Base-by-base conservation (phyloP, 805 yeast species). In the Candida fluviatilis region DNA sequence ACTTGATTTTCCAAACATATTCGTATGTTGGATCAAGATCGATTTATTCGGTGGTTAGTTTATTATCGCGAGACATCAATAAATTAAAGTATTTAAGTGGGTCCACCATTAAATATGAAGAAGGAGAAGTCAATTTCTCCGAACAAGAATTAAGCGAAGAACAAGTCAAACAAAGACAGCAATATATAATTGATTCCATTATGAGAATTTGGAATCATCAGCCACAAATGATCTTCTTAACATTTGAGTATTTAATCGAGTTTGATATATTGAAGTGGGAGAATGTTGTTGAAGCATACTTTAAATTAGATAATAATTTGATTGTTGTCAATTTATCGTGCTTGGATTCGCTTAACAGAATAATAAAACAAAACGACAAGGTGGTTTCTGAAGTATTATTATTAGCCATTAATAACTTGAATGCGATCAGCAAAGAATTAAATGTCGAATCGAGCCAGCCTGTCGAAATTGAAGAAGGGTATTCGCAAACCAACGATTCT, bases 1-100 rank as follows among this genome's bases (percentile, higher is more conserved):
- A 82, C 19, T 62, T 85, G 12, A 60, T 88, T 11, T 71, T 82
- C 50, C 91, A 86, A 52, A 70, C 83, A 0, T 71, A 87, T 36
- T 84, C 91, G 33, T 81, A 81, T 48, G 81, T 88, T 41, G 97
- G 98, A 11, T 82, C 88, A 34, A 75, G 97, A 55, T 90, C 97
- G 0, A 73, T 90, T 31, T 86, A 66, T 47, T 68, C 74, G 1
- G 69, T 66, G 23, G 70, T 68, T 11, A 60, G 66, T 43, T 59
- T 68, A 18, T 47, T 68, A 34, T 53, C 62, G 26, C 57, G 74
- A 39, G 74, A 68, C 41, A 48, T 66, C 28, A 60, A 55, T 35
- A 68, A 68, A 47, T 54, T 68, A 47, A 64, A 60, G 47, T 64
- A 47, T 46, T 46, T 65, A 37, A 54, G 64, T 39, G 73, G 73